Evolutionary conservation across 805 yeast genomes (phyloP), one percentile per base, ranked within the genome.

Genomic region (Candida vartiovaarae): DNA sequence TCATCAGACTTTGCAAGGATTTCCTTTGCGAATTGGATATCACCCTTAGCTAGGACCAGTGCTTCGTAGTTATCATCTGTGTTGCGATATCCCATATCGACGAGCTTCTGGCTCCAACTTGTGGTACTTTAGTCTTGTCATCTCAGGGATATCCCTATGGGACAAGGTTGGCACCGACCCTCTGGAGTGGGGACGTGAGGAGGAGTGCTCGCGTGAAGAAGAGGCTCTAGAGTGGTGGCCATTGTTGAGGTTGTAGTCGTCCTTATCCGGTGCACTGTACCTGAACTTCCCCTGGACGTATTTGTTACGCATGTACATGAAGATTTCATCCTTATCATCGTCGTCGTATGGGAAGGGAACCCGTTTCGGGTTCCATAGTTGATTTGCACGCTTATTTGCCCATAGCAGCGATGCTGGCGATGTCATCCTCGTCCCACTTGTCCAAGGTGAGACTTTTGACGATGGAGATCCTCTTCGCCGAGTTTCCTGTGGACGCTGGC

Each of bases 401-500:
- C 41, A 71, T 70, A 26, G 45, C 46, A 30, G 53, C 49, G 46
- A 54, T 57, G n/a, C 40, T 43, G 24, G 72, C 76, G 28, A 86
- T 52, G 55, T 87, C 87, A 6, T 67, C 67, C 5, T 60, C 60
- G 1, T 70, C 52, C 95, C 95, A 87, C 4, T 67, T 63, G 52
- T 87, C 95, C 58, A 83, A 67, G 5, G 89, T 78, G 42, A 87
- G 65, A 1, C 90, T 82, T 55, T 84, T 84, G 6, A 85, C 86
- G 40, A 68, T 64, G 5, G 90, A 80, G 9, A 81, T n/a, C 62
- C 34, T 78, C 78, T 2, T 70, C 53, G 0, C 88, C 85, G 36
- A 85, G 67, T 44, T 75, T 74, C 47, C 87, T 69, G 62, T 87
- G 95, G 31, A 80, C 71, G 4, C 86, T 78, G 7, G 95, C 91